Conservation (phyloP, 352 stramenopile species). For the Globisporangium barbulae region DNA sequence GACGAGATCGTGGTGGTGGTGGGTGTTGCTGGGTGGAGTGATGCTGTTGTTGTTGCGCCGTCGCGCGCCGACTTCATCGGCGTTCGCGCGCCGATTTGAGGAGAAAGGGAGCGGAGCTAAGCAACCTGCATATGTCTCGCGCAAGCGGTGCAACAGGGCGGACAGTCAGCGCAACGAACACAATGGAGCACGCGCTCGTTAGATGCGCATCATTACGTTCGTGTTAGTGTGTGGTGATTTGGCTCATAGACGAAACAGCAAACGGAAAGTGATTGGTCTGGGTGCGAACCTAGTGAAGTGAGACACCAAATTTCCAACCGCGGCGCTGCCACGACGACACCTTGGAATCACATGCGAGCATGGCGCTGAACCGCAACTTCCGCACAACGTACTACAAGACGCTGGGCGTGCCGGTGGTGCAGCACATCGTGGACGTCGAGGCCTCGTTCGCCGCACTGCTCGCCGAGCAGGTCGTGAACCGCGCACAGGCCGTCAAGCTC, state of each 20-base stretch:
- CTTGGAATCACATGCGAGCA: slow-evolving; percentile 12
- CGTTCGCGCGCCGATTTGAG: neutral
- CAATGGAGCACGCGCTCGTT: slow-evolving; percentile 1
- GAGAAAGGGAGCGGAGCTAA: neutral
- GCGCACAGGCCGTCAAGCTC: slow-evolving; percentile 66
- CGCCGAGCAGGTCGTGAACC: slow-evolving; percentile 48
- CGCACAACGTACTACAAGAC: slow-evolving; percentile 88
- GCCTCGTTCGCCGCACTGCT: slow-evolving; percentile 72
- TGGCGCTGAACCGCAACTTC: slow-evolving; percentile 77
- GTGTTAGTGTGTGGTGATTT: neutral
- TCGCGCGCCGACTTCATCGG: slow-evolving; percentile 17
- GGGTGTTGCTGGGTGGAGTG: neutral
- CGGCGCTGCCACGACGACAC: neutral
- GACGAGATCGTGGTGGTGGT: neutral
- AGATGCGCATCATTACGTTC: neutral
- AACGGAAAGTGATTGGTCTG: neutral
- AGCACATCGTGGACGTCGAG: slow-evolving; percentile 79
- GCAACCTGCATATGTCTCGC: slow-evolving; percentile 5
- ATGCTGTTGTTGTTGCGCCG: neutral
- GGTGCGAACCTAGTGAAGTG: neutral
- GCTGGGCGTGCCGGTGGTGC: slow-evolving; percentile 78
- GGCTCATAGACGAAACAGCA: neutral
- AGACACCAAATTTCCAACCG: neutral
- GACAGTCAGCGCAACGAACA: slow-evolving; percentile 6
- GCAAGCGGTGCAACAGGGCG: neutral